phyloP scores from a whole-genome alignment of 257 asterid species.

The Ajuga chamaepitys region DNA sequence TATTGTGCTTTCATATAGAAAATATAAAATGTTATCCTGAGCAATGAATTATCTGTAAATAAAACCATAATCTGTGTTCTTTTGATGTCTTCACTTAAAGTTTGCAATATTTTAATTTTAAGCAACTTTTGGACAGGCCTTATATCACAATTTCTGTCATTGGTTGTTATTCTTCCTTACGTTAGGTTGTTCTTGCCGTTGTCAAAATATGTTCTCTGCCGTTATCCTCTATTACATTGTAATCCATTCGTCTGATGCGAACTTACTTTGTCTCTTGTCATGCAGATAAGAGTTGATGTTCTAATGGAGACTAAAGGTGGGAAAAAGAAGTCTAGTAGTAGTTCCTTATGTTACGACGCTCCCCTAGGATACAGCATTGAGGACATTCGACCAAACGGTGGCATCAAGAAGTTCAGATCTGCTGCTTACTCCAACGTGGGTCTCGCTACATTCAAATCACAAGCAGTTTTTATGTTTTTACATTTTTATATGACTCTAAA shows the following conservation, averaged over 20 bases:
- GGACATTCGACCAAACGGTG: constrained; percentile 93
- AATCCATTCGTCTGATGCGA: background rate
- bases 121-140: no score
- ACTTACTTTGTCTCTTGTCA: background rate
- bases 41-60: no score
- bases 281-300: constrained; percentile 51
- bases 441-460: background rate
- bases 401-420: constrained; percentile 90
- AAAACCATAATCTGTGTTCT: no score
- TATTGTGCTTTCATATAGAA: no score
- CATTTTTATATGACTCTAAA: background rate
- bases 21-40: no score
- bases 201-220: no score
- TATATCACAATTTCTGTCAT: no score
- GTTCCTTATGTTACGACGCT: constrained; percentile 71
- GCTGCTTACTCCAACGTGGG: constrained; percentile 97
- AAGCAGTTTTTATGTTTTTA: background rate
- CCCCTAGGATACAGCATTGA: constrained; percentile 93
- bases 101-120: no score
- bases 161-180: no score
- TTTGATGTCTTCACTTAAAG: no score
- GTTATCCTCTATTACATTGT: background rate
- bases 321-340: constrained; percentile 73
- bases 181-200: no score
- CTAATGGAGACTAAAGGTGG: constrained; percentile 95